Percentiles rank a stretch among this genome's conserved stretches.
Conservation (phyloP, 306 rosid genomes). For the Quercus suber region DNA sequence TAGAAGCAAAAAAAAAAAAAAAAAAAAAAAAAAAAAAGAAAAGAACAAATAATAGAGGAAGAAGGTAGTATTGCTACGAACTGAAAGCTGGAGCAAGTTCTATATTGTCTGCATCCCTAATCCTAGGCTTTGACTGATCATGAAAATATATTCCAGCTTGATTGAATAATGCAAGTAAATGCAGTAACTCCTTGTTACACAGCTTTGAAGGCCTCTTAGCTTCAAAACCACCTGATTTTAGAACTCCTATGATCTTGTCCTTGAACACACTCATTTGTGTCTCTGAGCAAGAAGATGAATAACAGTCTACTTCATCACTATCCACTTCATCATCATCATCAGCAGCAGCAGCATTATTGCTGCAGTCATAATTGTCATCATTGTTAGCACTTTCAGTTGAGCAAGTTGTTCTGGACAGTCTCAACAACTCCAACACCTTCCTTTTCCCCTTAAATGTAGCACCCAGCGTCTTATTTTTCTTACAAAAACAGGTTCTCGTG, state of each 20-base stretch:
- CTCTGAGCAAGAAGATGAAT: conserved; percentile 24
- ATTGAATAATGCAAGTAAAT: conserved; percentile 63
- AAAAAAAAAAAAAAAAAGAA: neutral
- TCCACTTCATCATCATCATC: conserved; percentile 13
- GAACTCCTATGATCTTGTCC: conserved; percentile 49
- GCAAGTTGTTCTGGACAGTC: conserved; percentile 17
- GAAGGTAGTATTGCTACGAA: neutral
- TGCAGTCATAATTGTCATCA: neutral
- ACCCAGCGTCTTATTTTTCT: conserved; percentile 82
- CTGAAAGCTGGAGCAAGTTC: conserved; percentile 24
- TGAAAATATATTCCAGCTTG: conserved; percentile 66
- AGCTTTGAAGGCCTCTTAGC: conserved; percentile 75
- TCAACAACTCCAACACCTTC: conserved; percentile 47
- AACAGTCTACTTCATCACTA: conserved; percentile 13
- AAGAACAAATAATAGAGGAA: neutral
- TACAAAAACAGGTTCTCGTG: conserved; percentile 56
- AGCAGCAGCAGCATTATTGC: neutral
- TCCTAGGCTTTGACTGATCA: conserved; percentile 21
- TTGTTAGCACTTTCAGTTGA: neutral
- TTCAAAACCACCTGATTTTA: conserved; percentile 54
- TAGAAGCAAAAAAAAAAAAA: neutral
- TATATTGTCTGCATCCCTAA: conserved; percentile 20
- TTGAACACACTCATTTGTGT: conserved; percentile 22
- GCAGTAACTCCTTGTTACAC: conserved; percentile 53
- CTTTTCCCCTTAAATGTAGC: conserved; percentile 69